These are phyloP conservation scores for Dendrobium huoshanense DNA, from an alignment of 106 monocot species.

Conservation along the genomic window DNA sequence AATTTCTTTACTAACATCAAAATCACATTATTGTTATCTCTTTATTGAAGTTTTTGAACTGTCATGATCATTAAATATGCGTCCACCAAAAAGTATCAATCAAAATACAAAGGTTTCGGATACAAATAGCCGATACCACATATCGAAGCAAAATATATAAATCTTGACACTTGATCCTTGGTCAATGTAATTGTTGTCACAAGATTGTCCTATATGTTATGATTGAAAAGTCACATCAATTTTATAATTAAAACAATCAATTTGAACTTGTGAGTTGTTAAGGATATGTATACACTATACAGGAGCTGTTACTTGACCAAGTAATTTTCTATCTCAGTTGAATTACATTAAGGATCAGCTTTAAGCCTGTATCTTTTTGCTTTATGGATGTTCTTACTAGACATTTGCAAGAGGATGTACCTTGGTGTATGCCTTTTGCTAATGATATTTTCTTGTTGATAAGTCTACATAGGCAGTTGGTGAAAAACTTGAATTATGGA, in stretches of 20 bases:
- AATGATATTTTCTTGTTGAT: too few relatives aligned
- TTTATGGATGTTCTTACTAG: too few relatives aligned
- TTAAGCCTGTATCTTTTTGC: too few relatives aligned
- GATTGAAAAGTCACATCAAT: neutral
- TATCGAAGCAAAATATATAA: neutral
- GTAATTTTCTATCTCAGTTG: too few relatives aligned
- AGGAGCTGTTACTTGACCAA: too few relatives aligned
- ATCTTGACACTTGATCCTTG: neutral
- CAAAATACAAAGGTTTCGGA: neutral
- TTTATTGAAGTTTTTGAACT: neutral
- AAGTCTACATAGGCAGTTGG: too few relatives aligned
- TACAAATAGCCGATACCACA: neutral
- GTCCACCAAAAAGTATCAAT: neutral
- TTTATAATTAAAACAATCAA: neutral
- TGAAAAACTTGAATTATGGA: too few relatives aligned
- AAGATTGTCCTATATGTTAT: neutral
- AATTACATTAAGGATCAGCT: too few relatives aligned
- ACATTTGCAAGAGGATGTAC: too few relatives aligned
- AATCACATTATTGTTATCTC: neutral
- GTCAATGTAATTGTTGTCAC: neutral
- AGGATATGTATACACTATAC: too few relatives aligned
- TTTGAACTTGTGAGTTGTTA: neutral
- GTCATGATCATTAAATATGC: neutral
- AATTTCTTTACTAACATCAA: neutral
- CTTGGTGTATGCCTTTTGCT: too few relatives aligned